Evolutionary conservation across 768 basidiomycete species (phyloP).

Genomic region (Psilocybe cubensis): DNA sequence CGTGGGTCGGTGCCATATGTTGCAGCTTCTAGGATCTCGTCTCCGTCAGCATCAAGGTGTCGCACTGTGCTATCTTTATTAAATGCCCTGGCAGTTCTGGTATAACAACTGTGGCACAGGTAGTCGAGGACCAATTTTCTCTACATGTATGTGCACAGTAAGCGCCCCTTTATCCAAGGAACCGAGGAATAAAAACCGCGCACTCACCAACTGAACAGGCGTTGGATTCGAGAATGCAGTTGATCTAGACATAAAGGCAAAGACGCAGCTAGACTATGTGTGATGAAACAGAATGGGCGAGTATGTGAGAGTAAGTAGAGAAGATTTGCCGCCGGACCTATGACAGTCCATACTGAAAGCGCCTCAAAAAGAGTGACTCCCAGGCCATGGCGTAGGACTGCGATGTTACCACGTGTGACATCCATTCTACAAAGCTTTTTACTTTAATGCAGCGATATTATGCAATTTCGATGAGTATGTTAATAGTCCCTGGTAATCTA

Average conservation of each 20-base stretch:
- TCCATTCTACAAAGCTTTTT: neutral
- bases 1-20: conserved; percentile 18
- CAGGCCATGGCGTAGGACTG: neutral
- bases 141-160: conserved; percentile 36
- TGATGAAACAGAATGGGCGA: neutral
- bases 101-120: conserved; percentile 74
- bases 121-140: conserved; percentile 76
- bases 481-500: conserved; percentile 8
- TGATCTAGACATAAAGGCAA: conserved; percentile 18
- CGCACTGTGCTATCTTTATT: conserved; percentile 61
- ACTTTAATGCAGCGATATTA: neutral
- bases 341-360: conserved; percentile 18
- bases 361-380: neutral
- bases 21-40: conserved; percentile 51
- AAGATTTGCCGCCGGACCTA: conserved; percentile 1
- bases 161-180: neutral
- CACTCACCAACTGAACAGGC: conserved; percentile 51
- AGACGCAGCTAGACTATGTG: neutral
- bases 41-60: conserved; percentile 71
- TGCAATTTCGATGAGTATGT: neutral
- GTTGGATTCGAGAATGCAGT: conserved; percentile 33
- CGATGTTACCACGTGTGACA: conserved; percentile 8
- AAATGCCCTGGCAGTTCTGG: conserved; percentile 72
- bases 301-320: neutral
- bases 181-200: conserved; percentile 2